Conservation (phyloP, 495 filamentous ascomycete species). For the Astrothelium macrocarpum region DNA sequence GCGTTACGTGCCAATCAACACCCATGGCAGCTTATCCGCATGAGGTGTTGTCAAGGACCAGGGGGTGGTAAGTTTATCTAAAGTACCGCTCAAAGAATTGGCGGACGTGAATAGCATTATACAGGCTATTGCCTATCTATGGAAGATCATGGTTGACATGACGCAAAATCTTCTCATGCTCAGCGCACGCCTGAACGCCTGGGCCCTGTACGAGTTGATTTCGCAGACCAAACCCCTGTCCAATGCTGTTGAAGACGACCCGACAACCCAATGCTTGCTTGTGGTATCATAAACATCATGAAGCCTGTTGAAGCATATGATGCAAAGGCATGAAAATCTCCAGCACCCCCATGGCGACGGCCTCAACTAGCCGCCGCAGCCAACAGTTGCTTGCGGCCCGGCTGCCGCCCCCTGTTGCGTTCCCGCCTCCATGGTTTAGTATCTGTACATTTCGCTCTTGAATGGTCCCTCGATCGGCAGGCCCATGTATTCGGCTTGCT, state of each 20-base stretch:
- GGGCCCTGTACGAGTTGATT: not conserved
- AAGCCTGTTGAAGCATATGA: constrained; percentile 4
- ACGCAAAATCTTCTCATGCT: not conserved
- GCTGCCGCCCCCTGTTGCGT: not conserved
- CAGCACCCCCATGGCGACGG: too few species aligned
- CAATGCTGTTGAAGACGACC: not conserved
- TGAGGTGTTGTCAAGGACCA: too few species aligned
- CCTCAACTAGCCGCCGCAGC: not conserved
- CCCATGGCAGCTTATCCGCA: too few species aligned
- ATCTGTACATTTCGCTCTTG: constrained; percentile 74
- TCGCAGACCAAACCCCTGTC: not conserved
- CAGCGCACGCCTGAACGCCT: not conserved
- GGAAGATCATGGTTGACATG: constrained; percentile 3
- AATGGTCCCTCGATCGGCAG: constrained; percentile 75
- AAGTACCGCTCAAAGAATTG: too few species aligned
- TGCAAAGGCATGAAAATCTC: not conserved
- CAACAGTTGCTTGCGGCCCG: constrained; percentile 1
- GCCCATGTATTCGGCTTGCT: constrained; percentile 91
- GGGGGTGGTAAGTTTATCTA: too few species aligned
- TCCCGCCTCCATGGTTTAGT: constrained; percentile 32
- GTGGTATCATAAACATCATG: not conserved
- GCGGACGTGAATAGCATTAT: too few species aligned
- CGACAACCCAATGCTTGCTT: not conserved
- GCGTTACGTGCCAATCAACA: not conserved
- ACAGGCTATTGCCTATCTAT: too few species aligned